A percentile compares a stretch with the other conserved stretches of the same genome.
Evolutionary conservation across 352 stramenopile species (phyloP).

Genomic region (Phytophthora sp.): DNA sequence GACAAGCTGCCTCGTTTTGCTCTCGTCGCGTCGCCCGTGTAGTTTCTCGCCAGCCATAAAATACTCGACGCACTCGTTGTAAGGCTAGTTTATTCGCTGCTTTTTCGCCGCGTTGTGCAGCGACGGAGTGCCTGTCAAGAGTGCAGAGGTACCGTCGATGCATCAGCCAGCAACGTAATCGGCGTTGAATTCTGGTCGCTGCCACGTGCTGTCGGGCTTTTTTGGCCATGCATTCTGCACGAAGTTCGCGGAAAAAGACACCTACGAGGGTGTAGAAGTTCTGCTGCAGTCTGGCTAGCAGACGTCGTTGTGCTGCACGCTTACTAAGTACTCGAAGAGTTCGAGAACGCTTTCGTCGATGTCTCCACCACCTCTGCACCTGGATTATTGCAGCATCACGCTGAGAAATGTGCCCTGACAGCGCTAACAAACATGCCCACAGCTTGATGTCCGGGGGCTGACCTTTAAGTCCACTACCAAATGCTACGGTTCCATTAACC

Average conservation of each 20-base stretch:
- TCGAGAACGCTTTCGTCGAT: constrained; percentile 23
- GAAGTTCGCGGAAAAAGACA: constrained; percentile 59
- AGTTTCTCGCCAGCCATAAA: constrained; percentile 33
- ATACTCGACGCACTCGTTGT: constrained; percentile 30
- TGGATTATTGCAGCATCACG: constrained; percentile 16
- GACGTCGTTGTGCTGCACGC: constrained; percentile 38
- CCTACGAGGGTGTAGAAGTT: constrained; percentile 49
- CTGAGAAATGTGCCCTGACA: constrained; percentile 44
- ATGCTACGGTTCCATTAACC: constrained; percentile 18
- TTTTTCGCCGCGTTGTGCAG: constrained; percentile 31
- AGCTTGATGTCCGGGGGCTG: constrained; percentile 50
- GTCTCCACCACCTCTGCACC: constrained; percentile 56
- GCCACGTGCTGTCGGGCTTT: constrained; percentile 45
- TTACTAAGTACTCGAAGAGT: constrained; percentile 43
- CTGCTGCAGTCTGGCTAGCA: constrained; percentile 48
- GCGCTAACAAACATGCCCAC: constrained; percentile 60
- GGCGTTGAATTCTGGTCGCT: constrained; percentile 56
- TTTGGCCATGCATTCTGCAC: constrained; percentile 36
- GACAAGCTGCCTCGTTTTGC: constrained; percentile 32
- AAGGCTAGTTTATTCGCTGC: constrained; percentile 35
- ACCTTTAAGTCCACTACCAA: constrained; percentile 36
- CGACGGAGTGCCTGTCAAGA: constrained; percentile 34
- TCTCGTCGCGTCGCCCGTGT: constrained; percentile 19
- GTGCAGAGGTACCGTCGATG: constrained; percentile 49
- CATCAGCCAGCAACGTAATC: constrained; percentile 48